A percentile compares a stretch with the other conserved stretches of the same genome.
These are phyloP conservation scores for Aspergillus nidulans DNA, from an alignment of 495 filamentous ascomycete genomes.

Conservation along the genomic window DNA sequence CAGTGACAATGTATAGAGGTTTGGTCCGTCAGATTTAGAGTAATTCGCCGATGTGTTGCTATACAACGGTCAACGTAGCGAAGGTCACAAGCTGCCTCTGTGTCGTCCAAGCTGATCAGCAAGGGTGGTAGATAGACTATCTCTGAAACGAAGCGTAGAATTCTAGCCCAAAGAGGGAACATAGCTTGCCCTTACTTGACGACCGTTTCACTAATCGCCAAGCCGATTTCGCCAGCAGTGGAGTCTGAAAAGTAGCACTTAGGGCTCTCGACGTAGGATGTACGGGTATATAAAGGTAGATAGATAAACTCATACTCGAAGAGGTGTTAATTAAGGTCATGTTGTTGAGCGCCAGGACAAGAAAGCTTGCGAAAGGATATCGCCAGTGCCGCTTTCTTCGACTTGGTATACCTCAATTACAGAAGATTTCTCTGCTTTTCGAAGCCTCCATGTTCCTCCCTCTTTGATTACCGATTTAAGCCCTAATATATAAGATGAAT, in stretches of 20 bases:
- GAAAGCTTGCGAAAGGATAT: constrained; percentile 73
- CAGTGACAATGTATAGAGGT: background rate
- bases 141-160: no score
- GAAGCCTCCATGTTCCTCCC: constrained; percentile 80
- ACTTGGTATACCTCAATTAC: constrained; percentile 67
- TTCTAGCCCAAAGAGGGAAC: no score
- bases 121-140: background rate
- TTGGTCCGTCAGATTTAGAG: background rate
- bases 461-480: constrained; percentile 60
- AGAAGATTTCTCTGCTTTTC: constrained; percentile 49
- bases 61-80: background rate
- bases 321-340: background rate
- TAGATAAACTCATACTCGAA: background rate
- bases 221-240: background rate
- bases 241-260: background rate
- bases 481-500: constrained; percentile 34
- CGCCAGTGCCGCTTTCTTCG: constrained; percentile 68
- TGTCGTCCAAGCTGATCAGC: background rate
- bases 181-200: no score
- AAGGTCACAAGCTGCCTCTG: background rate
- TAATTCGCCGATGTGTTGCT: background rate
- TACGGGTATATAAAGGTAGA: no score
- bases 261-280: no score
- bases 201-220: no score
- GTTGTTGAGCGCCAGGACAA: constrained; percentile 58